Evolutionary conservation across 2,329 filamentous ascomycete genomes (phyloP).

Genomic region (Penicillium sp.): DNA sequence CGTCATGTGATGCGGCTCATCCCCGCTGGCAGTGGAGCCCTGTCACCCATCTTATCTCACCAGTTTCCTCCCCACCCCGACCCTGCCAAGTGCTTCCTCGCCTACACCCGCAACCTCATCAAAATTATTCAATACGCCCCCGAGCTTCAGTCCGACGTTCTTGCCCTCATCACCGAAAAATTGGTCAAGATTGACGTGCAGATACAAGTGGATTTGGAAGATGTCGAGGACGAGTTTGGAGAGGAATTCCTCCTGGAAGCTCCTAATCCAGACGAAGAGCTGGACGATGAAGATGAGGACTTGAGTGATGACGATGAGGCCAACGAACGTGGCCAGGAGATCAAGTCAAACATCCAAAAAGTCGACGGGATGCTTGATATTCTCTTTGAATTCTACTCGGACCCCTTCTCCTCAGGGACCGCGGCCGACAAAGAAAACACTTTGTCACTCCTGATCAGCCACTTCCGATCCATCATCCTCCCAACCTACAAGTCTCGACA

Average conservation of each 20-base stretch:
- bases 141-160: conserved; percentile 74
- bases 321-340: conserved; percentile 59
- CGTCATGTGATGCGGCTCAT: conserved; percentile 77
- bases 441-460: conserved; percentile 76
- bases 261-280: conserved; percentile 44
- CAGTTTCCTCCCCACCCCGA: conserved; percentile 79
- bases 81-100: conserved; percentile 73
- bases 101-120: conserved; percentile 85
- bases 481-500: conserved; percentile 90
- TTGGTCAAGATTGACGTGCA: conserved; percentile 94
- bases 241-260: conserved; percentile 63
- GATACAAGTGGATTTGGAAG: conserved; percentile 90
- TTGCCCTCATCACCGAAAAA: conserved; percentile 79
- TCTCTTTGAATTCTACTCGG: conserved; percentile 80
- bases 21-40: conserved; percentile 71
- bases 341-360: conserved; percentile 84
- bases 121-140: conserved; percentile 75
- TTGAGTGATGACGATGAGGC: conserved; percentile 58
- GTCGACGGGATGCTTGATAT: conserved; percentile 88
- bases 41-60: conserved; percentile 65
- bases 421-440: conserved; percentile 69
- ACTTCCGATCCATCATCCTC: conserved; percentile 85
- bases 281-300: conserved; percentile 63
- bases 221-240: conserved; percentile 84
- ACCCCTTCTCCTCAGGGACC: conserved; percentile 68